Evolutionary conservation across 73 alveolate genomes (phyloP), one percentile per base, ranked within the genome.

Genomic region (Paramecium sexaurelia): DNA sequence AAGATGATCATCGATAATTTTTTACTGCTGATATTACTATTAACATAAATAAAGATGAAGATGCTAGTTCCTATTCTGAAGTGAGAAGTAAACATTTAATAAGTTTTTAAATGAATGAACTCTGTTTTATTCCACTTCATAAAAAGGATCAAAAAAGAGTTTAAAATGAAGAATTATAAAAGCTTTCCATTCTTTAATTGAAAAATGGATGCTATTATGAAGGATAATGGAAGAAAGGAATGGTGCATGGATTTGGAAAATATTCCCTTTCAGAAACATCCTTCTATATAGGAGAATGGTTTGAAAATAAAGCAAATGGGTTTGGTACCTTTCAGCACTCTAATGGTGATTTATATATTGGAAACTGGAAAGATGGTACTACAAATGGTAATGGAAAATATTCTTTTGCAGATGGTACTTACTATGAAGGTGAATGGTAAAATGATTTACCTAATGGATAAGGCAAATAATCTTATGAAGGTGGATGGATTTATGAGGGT

Each of bases 341-440:
- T 9, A 96, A 95, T 89, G 94, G 96, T 55, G 91, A 94, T 13
- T 41, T 86, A 82, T 95, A 95, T 68, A 86, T 87, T n/a, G 98
- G 98, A 22, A 93, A 84, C 35, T 95, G 93, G 68, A 57, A 86
- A 85, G 75, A 35, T 19, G 91, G 91, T 61, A 55, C 91, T 19
- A 68, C 73, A 6, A 68, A 92, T 22, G 95, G 95, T 3, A 33
- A 56, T 57, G 95, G 95, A 5, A 92, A 69, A 41, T 92, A 92
- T 43, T 13, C 51, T 22, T 96, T 71, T 75, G 94, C 96, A n/a
- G 98, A 97, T 92, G 99, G 99, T 4, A 95, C 99, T 26, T 78
- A 84, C 36, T 97, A 96, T 90, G 97, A 92, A 55, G 99, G 99
- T 8, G 93, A 95, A 45, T 97, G 99, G 99, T 93, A 73, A n/a